Conservation (phyloP, 805 yeast species). For the Candida fluviatilis region DNA sequence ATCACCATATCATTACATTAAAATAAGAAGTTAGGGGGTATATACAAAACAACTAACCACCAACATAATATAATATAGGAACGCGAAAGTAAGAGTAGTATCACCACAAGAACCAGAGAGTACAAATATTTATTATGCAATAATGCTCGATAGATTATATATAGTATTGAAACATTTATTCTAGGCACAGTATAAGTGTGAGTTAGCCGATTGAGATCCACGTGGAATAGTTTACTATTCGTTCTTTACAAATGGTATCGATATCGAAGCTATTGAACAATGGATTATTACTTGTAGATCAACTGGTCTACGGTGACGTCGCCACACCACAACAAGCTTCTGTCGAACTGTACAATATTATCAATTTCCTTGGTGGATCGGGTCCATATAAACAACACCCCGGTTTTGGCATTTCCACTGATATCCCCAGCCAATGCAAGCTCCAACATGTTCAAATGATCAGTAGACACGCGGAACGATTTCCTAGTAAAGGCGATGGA, state of each 20-base stretch:
- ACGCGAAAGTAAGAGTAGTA: too few species aligned
- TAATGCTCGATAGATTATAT: too few species aligned
- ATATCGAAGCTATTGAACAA: conserved; percentile 6
- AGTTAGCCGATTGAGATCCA: too few species aligned
- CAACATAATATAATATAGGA: too few species aligned
- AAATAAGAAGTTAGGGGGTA: too few species aligned
- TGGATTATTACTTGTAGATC: conserved; percentile 9
- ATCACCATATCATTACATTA: too few species aligned
- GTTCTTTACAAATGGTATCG: conserved; percentile 11
- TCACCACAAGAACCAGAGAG: too few species aligned
- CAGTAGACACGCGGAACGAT: conserved; percentile 80
- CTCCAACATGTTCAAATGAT: conserved; percentile 67
- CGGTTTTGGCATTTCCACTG: conserved; percentile 53
- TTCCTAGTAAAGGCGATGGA: conserved; percentile 24
- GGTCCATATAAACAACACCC: conserved; percentile 52
- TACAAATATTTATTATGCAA: too few species aligned
- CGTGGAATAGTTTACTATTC: too few species aligned
- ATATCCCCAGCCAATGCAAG: conserved; percentile 46
- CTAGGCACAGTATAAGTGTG: too few species aligned
- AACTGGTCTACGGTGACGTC: conserved; percentile 21
- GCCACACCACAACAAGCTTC: conserved; percentile 39
- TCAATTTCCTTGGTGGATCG: conserved; percentile 50
- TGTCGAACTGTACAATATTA: conserved; percentile 42
- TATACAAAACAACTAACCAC: too few species aligned
- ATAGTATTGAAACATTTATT: too few species aligned